Evolutionary conservation across 2,329 filamentous ascomycete species (phyloP).

Genomic region (Penicillium italicum): DNA sequence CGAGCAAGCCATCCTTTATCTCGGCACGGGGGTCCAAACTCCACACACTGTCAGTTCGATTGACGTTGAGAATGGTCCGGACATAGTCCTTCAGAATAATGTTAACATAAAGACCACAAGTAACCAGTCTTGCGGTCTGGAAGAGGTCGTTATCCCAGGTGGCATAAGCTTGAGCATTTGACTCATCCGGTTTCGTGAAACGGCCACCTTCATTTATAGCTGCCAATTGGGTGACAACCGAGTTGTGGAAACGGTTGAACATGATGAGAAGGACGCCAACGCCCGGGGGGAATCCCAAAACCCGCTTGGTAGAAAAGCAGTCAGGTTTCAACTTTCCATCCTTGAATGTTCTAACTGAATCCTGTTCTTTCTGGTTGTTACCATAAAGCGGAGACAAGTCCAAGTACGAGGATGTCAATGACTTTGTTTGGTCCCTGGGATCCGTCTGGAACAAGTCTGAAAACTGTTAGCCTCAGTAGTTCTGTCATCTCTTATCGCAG

Average conservation of each 20-base stretch:
- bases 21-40: constrained; percentile 62
- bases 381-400: constrained; percentile 72
- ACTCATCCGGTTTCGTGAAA: constrained; percentile 55
- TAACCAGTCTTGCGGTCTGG: constrained; percentile 54
- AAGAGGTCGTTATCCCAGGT: constrained; percentile 47
- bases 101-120: constrained; percentile 55
- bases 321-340: constrained; percentile 69
- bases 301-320: constrained; percentile 63
- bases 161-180: constrained; percentile 35
- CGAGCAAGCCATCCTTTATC: constrained; percentile 47
- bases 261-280: constrained; percentile 66
- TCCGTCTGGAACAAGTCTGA: constrained; percentile 63
- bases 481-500: neutral
- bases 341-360: constrained; percentile 59
- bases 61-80: constrained; percentile 58
- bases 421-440: constrained; percentile 59
- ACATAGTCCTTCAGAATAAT: constrained; percentile 59
- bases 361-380: constrained; percentile 60
- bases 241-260: constrained; percentile 69
- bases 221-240: constrained; percentile 59
- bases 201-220: constrained; percentile 65
- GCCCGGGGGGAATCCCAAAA: constrained; percentile 65
- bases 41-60: constrained; percentile 58
- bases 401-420: constrained; percentile 69
- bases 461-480: constrained; percentile 15